phyloP scores from a whole-genome alignment of 257 asterid species.

The Linaria vulgaris region DNA sequence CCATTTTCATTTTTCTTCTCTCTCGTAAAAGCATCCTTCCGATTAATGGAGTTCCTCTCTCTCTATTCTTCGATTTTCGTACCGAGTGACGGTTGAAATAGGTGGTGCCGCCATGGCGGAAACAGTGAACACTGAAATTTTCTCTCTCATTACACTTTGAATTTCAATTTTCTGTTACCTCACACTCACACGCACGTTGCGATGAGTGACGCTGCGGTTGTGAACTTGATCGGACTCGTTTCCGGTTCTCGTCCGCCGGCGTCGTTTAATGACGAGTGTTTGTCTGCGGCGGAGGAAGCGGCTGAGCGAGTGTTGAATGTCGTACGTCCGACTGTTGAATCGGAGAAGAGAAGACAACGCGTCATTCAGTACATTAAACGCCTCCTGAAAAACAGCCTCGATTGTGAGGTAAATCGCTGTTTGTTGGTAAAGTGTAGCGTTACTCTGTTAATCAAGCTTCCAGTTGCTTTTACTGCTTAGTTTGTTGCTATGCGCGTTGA shows the following conservation, averaged over 20 bases:
- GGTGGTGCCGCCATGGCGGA: too few relatives aligned
- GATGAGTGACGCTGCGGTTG: constrained; percentile 40
- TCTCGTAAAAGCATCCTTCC: too few relatives aligned
- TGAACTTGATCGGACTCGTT: constrained; percentile 20
- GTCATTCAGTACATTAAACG: constrained; percentile 51
- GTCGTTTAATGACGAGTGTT: constrained; percentile 36
- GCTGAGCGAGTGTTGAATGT: constrained; percentile 51
- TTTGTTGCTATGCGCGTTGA: neutral
- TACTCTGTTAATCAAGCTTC: constrained; percentile 7
- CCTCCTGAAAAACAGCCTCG: constrained; percentile 41
- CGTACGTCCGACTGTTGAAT: constrained; percentile 59
- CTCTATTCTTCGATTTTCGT: too few relatives aligned
- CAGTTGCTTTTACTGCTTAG: neutral
- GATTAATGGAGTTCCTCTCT: too few relatives aligned
- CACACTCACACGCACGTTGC: too few relatives aligned
- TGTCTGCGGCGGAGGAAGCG: constrained; percentile 49
- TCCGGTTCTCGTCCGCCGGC: constrained; percentile 23
- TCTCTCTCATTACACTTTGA: too few relatives aligned
- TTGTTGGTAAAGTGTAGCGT: constrained; percentile 21
- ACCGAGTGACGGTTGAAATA: too few relatives aligned
- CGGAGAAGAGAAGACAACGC: constrained; percentile 55
- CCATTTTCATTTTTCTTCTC: too few relatives aligned
- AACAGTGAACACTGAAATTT: too few relatives aligned
- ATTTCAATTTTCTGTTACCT: too few relatives aligned
- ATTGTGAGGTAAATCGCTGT: constrained; percentile 47